Evolutionary conservation across 805 yeast species (phyloP).

Genomic region (Kluyveromyces lactis): DNA sequence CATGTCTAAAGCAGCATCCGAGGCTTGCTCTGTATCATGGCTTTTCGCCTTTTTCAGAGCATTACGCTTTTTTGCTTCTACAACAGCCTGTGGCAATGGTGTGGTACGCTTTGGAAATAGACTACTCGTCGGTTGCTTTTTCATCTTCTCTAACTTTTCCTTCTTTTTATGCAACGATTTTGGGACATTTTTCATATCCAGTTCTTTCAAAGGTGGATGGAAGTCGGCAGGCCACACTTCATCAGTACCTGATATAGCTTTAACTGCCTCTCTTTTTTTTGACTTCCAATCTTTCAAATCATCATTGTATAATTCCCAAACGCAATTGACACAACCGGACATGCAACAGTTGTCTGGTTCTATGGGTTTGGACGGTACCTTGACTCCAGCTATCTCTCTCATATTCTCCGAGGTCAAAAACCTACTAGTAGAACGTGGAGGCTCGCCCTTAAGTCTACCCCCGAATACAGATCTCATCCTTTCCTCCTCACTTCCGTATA

Average conservation of each 20-base stretch:
- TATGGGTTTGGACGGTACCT: conserved; percentile 72
- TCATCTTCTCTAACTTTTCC: conserved; percentile 19
- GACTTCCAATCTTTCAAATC: conserved; percentile 78
- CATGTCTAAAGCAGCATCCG: conserved; percentile 21
- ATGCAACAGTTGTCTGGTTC: conserved; percentile 97
- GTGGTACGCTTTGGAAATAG: conserved; percentile 28
- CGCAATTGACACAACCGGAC: conserved; percentile 96
- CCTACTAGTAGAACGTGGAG: conserved; percentile 33
- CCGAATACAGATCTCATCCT: conserved; percentile 47
- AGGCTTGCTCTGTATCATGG: conserved; percentile 3
- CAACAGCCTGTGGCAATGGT: conserved; percentile 29
- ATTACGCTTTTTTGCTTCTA: conserved; percentile 22
- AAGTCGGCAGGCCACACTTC: conserved; percentile 59
- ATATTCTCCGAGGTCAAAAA: conserved; percentile 10
- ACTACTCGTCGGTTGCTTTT: conserved; percentile 18
- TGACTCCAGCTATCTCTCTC: conserved; percentile 46
- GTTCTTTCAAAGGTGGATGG: conserved; percentile 43
- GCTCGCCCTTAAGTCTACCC: conserved; percentile 46
- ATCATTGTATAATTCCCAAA: conserved; percentile 88
- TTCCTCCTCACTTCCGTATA: conserved; percentile 35
- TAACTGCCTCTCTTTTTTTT: conserved; percentile 50
- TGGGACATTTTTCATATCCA: conserved; percentile 39
- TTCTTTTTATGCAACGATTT: conserved; percentile 26
- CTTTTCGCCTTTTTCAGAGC: conserved; percentile 9
- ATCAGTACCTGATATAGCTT: conserved; percentile 33